Evolutionary conservation across 352 stramenopile genomes (phyloP).

Genomic region (Pythium angustatum): DNA sequence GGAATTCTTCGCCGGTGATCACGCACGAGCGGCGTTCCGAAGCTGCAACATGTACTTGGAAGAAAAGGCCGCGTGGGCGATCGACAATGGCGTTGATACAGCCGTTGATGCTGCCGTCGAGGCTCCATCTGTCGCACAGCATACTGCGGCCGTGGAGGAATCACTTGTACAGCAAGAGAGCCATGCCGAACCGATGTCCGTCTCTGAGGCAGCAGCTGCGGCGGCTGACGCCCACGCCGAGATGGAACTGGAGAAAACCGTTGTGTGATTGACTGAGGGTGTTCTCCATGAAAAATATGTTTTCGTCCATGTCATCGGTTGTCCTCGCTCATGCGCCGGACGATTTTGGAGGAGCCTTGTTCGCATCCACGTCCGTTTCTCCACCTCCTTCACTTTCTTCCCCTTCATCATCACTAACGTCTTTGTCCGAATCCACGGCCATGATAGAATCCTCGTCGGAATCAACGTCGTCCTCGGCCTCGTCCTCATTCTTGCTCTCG

Average conservation of each 20-base stretch:
- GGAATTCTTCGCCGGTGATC: constrained; percentile 79
- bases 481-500: constrained; percentile 12
- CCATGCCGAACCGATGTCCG: background rate
- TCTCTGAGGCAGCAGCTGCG: background rate
- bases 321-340: no score
- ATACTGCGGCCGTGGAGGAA: background rate
- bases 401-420: constrained; percentile 15
- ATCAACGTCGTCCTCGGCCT: constrained; percentile 24
- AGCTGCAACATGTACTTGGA: constrained; percentile 88
- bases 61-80: constrained; percentile 57
- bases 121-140: background rate
- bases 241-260: constrained; percentile 23
- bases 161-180: background rate
- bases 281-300: no score
- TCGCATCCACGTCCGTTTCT: background rate
- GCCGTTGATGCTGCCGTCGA: constrained; percentile 7
- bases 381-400: background rate
- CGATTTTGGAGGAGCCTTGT: background rate
- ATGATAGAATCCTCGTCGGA: constrained; percentile 38
- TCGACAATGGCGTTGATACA: constrained; percentile 22
- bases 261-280: constrained; percentile 8
- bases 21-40: constrained; percentile 70
- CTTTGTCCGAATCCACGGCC: constrained; percentile 33
- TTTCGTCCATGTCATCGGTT: no score
- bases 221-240: constrained; percentile 3